Percentiles rank a stretch among this genome's conserved stretches.
phyloP scores from a whole-genome alignment of 2,329 filamentous ascomycete genomes.

The Penicillium aurantiogriseum region DNA sequence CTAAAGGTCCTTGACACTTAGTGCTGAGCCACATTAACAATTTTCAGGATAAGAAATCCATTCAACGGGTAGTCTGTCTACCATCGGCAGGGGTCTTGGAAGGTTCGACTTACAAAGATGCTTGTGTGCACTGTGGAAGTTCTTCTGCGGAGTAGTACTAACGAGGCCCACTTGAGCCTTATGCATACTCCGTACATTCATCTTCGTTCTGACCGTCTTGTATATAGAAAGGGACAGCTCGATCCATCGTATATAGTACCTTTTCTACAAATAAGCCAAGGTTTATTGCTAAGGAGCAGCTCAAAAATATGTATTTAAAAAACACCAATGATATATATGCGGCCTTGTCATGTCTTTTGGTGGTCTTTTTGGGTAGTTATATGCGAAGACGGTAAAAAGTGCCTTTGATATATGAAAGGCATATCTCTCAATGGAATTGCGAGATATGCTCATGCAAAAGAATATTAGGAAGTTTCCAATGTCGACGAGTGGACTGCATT shows the following conservation, averaged over 20 bases:
- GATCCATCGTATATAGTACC: neutral
- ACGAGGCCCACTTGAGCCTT: neutral
- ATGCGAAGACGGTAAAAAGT: no score
- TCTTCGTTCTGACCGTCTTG: neutral
- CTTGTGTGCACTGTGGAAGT: neutral
- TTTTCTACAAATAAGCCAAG: neutral
- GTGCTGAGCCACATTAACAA: neutral
- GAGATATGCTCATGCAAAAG: no score
- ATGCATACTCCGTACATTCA: neutral
- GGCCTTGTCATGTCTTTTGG: no score
- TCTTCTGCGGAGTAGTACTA: no score
- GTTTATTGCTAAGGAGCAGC: no score
- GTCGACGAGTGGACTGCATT: neutral
- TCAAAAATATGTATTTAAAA: no score
- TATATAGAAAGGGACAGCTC: neutral
- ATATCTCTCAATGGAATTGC: neutral
- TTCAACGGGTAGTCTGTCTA: neutral
- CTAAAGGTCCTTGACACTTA: neutral
- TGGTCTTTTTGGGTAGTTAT: no score
- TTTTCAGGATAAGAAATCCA: neutral
- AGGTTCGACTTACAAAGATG: neutral
- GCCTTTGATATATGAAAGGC: neutral
- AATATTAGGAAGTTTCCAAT: no score
- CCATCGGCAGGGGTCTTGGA: neutral
- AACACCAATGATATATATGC: no score